Conservation (phyloP, 2,329 filamentous ascomycete species). For the Aspergillus hortae region DNA sequence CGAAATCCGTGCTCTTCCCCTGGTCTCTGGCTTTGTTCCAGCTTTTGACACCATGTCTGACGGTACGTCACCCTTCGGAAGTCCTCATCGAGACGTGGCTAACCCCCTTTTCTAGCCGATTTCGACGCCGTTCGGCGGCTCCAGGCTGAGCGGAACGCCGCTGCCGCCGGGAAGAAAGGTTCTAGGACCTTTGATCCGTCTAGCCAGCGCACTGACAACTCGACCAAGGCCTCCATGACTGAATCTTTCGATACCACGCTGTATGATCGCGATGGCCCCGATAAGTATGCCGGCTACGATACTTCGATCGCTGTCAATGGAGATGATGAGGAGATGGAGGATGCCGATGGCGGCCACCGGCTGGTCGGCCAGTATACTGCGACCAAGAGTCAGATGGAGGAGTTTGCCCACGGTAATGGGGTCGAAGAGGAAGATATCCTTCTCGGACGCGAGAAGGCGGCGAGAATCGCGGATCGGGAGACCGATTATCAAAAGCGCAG, state of each 20-base stretch:
- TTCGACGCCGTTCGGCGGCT: conserved; percentile 84
- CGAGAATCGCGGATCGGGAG: conserved; percentile 86
- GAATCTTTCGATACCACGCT: conserved; percentile 82
- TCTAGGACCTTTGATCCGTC: conserved; percentile 74
- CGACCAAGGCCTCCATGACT: conserved; percentile 86
- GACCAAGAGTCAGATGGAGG: conserved; percentile 84
- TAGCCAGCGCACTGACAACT: conserved; percentile 76
- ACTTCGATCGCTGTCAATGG: conserved; percentile 78
- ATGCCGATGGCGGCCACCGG: conserved; percentile 69
- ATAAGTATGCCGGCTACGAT: conserved; percentile 88
- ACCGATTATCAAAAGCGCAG: conserved; percentile 97
- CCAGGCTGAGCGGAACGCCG: conserved; percentile 88
- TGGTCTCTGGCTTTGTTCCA: conserved; percentile 21
- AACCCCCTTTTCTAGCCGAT: conserved; percentile 55
- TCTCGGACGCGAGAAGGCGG: conserved; percentile 80
- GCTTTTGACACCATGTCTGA: conserved; percentile 40
- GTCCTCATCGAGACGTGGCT: conserved; percentile 16
- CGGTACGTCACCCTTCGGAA: conserved; percentile 30
- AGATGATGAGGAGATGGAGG: conserved; percentile 75
- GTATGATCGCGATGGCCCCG: conserved; percentile 72
- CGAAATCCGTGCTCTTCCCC: conserved; percentile 24
- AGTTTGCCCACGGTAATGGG: conserved; percentile 79
- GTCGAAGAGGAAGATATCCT: conserved; percentile 92
- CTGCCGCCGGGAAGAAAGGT: conserved; percentile 73
- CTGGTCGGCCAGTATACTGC: conserved; percentile 96